Evolutionary conservation across 1,284 basidiomycete species (phyloP), one percentile per base, ranked within the genome.

Genomic region (Kalmanozyma brasiliensis): DNA sequence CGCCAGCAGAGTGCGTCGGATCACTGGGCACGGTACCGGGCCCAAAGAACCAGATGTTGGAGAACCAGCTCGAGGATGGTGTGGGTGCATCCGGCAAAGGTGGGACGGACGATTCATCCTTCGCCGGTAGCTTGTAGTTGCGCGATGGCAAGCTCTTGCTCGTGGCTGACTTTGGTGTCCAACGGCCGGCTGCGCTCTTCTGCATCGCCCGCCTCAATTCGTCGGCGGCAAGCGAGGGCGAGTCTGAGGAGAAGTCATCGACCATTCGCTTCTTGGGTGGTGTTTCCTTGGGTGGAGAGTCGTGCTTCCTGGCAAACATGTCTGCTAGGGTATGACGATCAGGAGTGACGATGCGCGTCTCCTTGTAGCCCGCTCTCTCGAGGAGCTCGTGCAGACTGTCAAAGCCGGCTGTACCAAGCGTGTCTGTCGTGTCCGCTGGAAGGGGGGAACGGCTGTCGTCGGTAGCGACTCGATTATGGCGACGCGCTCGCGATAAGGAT

Each of bases 321-420:
- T 35, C 49, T 33, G 49, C 57, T 6, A 62, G 41, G n/a, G 55
- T 46, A 23, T 58, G 47, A 13, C 56, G 56, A 19, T 67, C 63
- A 2, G 78, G 78, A 0, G 78, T 79, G 56, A 80, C 57, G 30
- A 80, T 65, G 24, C 78, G 65, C n/a, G 77, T 79, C 52, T 80
- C 78, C 42, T 78, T 76, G 71, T 80, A 80, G 11, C 78, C 78
- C 3, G 78, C 77, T 37, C 69, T 46, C 45, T 78, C 74, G 22
- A 80, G 69, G 3, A 80, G 64, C 20, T 79, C 76, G 40, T 79
- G 77, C 14, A 80, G 61, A 45, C 74, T 77, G 36, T 78, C 77
- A 49, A 80, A 79, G 23, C 57, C 51, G 24, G 40, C 20, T 2
- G 46, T n/a, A 14, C 16, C n/a, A 32, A 20, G 33, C 9, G 17